These are phyloP conservation scores for Isochrysis galbana DNA, from an alignment of 78 protist genomes.

Conservation along the genomic window DNA sequence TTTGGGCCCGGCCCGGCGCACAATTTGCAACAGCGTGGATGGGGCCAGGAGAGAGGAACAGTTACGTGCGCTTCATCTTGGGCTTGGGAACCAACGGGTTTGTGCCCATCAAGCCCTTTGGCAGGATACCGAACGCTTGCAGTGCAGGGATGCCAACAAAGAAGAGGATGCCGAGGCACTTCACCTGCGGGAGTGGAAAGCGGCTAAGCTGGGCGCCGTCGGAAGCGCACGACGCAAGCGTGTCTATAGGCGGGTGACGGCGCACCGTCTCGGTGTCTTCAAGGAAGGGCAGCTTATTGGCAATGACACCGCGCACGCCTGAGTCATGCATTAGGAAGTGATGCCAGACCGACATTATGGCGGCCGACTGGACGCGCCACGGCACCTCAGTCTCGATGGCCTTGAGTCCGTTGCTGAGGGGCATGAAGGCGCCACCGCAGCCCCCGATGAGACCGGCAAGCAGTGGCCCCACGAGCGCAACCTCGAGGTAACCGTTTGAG, in stretches of 20 bases:
- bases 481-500: background rate
- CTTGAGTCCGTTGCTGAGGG: background rate
- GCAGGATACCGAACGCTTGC: background rate
- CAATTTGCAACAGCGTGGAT: no score
- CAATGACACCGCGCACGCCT: background rate
- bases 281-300: background rate
- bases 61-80: background rate
- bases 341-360: background rate
- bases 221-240: no score
- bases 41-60: no score
- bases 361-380: background rate
- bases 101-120: background rate
- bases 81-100: background rate
- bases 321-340: background rate
- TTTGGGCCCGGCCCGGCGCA: no score
- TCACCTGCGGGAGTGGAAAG: no score
- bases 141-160: background rate
- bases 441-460: background rate
- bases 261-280: background rate
- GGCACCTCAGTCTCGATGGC: background rate
- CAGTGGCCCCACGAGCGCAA: background rate
- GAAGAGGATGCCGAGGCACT: background rate
- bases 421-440: constrained; percentile 13
- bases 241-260: no score
- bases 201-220: no score